phyloP scores from a whole-genome alignment of 1,284 basidiomycete species.

The Ustilago hordei region DNA sequence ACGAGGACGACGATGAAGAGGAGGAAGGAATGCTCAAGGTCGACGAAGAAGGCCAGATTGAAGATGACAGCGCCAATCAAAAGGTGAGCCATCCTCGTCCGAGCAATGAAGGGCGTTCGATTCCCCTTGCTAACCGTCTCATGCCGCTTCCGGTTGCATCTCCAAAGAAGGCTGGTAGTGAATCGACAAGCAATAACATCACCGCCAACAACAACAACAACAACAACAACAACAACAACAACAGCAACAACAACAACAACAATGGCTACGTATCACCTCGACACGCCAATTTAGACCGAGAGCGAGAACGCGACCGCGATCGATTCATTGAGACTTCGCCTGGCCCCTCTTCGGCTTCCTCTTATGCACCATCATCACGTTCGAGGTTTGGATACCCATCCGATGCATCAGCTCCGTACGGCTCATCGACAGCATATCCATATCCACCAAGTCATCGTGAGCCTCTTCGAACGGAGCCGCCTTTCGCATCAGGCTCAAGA shows the following conservation, averaged over 20 bases:
- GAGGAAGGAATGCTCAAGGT: constrained; percentile 54
- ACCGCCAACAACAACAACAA: too few species aligned
- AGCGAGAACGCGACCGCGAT: constrained; percentile 38
- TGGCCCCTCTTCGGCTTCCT: constrained; percentile 25
- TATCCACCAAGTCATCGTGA: constrained; percentile 38
- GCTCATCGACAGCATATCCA: constrained; percentile 28
- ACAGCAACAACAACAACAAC: not conserved
- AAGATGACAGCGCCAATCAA: constrained; percentile 32
- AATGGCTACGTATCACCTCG: constrained; percentile 34
- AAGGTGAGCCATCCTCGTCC: constrained; percentile 46
- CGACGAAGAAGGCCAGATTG: constrained; percentile 53
- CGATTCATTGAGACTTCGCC: constrained; percentile 43
- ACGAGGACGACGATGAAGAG: constrained; percentile 47
- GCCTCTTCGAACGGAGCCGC: constrained; percentile 21
- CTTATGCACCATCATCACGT: constrained; percentile 31
- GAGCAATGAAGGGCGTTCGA: constrained; percentile 12
- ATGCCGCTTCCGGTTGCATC: constrained; percentile 27
- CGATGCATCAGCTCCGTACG: constrained; percentile 25
- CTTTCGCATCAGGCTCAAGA: constrained; percentile 24
- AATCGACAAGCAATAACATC: constrained; percentile 2
- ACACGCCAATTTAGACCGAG: constrained; percentile 29
- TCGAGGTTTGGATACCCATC: constrained; percentile 29
- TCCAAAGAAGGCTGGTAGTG: constrained; percentile 15
- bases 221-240: constrained; percentile 2
- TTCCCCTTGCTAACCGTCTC: constrained; percentile 41